Base-by-base conservation (phyloP, 371 early-diverging fungal species). In the Mucor sp. region DNA sequence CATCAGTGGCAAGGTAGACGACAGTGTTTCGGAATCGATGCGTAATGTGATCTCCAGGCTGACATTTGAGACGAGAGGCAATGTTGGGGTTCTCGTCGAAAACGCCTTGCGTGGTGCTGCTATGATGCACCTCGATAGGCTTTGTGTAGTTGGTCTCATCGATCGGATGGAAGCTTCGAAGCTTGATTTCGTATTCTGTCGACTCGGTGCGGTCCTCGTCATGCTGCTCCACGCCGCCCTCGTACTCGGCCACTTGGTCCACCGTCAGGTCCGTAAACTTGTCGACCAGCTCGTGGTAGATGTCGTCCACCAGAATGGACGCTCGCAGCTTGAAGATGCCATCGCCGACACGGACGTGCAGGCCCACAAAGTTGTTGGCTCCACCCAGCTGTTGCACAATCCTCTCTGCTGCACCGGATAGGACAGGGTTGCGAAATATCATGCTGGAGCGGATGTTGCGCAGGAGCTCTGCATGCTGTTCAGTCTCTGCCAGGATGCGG, bases 1-100 rank as follows among this genome's bases (percentile, higher is more conserved):
- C 83, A 68, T 89, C 89, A 14, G 89, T 89, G 2, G 87, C 89
- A 48, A 89, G 84, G 57, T 83, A 89, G 30, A 89, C 74, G 5
- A 79, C 78, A 3, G 84, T 79, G 6, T 73, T 70, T 58, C 53
- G 48, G 56, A 71, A 71, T 48, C 62, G 37, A 25, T 58, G 25
- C 4, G 70, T 70, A n/a, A 50, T 32, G 9, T 37, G 21, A 39
- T 70, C 66, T 32, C 70, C 70, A 32, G 43, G 8, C 59, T 61
- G 63, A 43, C 70, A 70, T 43, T 47, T 27, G 14, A 70, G 39
- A 30, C 63, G 32, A 12, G 23, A 33, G 1, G 68, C 62, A 58
- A 70, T 70, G 33, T 62, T 25, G 6, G 70, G 70, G 1, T 62
- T 41, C 21, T 11, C 57, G 8, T 47, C 50, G 25, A 44, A 23